Percentiles rank a stretch among this genome's conserved stretches.
Evolutionary conservation across 202 grass and related monocot species (phyloP).

Genomic region (Schoenoplectus tabernaemontani): DNA sequence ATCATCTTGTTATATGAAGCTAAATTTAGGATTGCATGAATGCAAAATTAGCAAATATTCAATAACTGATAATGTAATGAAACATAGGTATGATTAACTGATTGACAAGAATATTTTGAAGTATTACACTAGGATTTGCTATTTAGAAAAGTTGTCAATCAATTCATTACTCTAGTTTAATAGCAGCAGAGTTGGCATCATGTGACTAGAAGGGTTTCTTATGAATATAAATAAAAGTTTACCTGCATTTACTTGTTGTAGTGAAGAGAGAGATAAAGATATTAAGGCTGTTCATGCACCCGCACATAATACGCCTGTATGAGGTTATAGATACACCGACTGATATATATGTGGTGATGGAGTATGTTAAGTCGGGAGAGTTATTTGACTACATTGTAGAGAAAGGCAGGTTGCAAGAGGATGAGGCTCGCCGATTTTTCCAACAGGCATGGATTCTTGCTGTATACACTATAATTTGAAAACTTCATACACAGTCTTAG

Average conservation of each 20-base stretch:
- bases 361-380: constrained; percentile 92
- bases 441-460: constrained; percentile 46
- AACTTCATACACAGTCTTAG: background rate
- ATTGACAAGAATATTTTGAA: background rate
- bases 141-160: background rate
- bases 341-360: constrained; percentile 87
- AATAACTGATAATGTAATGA: background rate
- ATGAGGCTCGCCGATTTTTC: constrained; percentile 83
- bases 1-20: background rate
- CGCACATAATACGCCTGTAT: constrained; percentile 93
- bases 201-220: background rate
- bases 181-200: background rate
- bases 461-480: background rate
- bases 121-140: background rate
- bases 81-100: background rate
- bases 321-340: constrained; percentile 81
- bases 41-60: background rate
- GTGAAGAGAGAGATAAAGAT: constrained; percentile 97
- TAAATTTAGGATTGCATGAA: background rate
- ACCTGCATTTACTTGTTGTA: constrained; percentile 26
- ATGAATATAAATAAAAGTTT: constrained; percentile 8
- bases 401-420: constrained; percentile 82
- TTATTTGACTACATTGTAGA: constrained; percentile 98
- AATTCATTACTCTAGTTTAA: background rate
- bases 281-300: constrained; percentile 94